phyloP scores from a whole-genome alignment of 2,329 filamentous ascomycete species.

The Aspergillus eucalypticola region DNA sequence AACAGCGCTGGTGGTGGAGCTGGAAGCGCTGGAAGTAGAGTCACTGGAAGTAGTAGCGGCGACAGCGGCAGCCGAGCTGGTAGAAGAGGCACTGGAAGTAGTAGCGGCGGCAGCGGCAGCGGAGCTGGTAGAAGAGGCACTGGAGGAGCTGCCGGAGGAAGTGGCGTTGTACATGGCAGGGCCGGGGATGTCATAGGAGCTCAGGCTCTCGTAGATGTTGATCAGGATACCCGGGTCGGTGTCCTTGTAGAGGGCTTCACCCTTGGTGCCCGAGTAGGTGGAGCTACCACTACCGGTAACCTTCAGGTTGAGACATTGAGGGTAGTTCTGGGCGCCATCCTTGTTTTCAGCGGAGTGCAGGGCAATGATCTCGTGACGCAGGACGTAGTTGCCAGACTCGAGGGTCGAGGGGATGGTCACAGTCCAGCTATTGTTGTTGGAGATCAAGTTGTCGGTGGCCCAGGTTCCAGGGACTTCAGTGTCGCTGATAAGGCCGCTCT shows the following conservation, averaged over 20 bases:
- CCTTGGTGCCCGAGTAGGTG: conserved; percentile 51
- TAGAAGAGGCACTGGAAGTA: conserved; percentile 13
- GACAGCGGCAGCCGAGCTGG: conserved; percentile 13
- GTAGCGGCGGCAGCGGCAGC: conserved; percentile 14
- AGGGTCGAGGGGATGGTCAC: conserved; percentile 51
- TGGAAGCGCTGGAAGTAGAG: conserved; percentile 12
- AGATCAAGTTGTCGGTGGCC: conserved; percentile 57
- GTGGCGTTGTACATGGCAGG: conserved; percentile 41
- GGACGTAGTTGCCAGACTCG: conserved; percentile 54
- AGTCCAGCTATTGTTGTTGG: conserved; percentile 54
- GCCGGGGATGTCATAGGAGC: conserved; percentile 54
- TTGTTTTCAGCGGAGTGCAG: conserved; percentile 50
- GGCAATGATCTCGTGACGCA: conserved; percentile 59
- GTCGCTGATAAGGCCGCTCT: conserved; percentile 53
- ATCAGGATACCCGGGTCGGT: conserved; percentile 60
- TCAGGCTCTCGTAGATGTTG: conserved; percentile 58
- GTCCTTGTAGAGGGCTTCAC: conserved; percentile 58
- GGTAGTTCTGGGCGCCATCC: conserved; percentile 57
- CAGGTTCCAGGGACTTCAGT: conserved; percentile 51
- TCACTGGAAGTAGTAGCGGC: conserved; percentile 11
- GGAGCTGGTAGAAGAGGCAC: conserved; percentile 16
- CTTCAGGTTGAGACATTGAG: conserved; percentile 62
- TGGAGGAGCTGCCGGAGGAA: conserved; percentile 23
- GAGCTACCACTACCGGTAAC: conserved; percentile 56
- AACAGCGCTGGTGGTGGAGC: conserved; percentile 11